Conservation (phyloP, 2,329 filamentous ascomycete genomes). For the Aspergillus pseudotamarii region DNA sequence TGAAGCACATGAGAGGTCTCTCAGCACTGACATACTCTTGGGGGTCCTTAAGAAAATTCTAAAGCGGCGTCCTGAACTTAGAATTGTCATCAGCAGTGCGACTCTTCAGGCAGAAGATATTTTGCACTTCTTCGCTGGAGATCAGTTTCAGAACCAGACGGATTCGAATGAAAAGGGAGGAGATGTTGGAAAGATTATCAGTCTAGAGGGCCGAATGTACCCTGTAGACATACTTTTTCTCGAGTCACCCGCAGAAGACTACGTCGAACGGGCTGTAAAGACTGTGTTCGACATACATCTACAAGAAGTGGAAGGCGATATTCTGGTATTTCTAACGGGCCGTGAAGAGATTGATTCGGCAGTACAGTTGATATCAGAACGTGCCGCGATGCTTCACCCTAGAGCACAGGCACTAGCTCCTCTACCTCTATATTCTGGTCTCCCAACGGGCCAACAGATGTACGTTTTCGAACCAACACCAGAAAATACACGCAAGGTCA, state of each 20-base stretch:
- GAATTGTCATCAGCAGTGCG: slow-evolving; percentile 89
- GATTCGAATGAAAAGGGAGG: slow-evolving; percentile 41
- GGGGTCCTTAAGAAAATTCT: slow-evolving; percentile 89
- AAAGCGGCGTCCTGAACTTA: slow-evolving; percentile 75
- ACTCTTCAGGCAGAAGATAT: slow-evolving; percentile 90
- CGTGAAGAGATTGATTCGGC: slow-evolving; percentile 87
- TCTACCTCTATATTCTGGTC: slow-evolving; percentile 83
- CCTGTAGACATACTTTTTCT: slow-evolving; percentile 86
- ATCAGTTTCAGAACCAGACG: slow-evolving; percentile 41
- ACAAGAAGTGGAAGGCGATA: slow-evolving; percentile 78
- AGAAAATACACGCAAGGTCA: slow-evolving; percentile 82
- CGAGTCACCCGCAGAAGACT: slow-evolving; percentile 77
- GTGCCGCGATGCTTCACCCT: slow-evolving; percentile 64
- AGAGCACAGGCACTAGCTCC: slow-evolving; percentile 65
- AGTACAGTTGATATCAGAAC: slow-evolving; percentile 77
- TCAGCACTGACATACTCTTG: slow-evolving; percentile 88
- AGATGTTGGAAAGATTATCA: slow-evolving; percentile 69
- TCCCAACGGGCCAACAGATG: slow-evolving; percentile 90
- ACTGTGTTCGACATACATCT: slow-evolving; percentile 87
- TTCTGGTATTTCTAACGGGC: slow-evolving; percentile 88
- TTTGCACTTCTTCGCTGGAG: slow-evolving; percentile 70
- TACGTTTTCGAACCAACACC: slow-evolving; percentile 86
- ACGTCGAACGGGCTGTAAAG: slow-evolving; percentile 78
- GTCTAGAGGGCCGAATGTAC: slow-evolving; percentile 82
- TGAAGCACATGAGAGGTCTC: slow-evolving; percentile 90